Percentiles rank a stretch among this genome's conserved stretches.
Conservation (phyloP, 768 basidiomycete species). For the Dendrothele bispora region DNA sequence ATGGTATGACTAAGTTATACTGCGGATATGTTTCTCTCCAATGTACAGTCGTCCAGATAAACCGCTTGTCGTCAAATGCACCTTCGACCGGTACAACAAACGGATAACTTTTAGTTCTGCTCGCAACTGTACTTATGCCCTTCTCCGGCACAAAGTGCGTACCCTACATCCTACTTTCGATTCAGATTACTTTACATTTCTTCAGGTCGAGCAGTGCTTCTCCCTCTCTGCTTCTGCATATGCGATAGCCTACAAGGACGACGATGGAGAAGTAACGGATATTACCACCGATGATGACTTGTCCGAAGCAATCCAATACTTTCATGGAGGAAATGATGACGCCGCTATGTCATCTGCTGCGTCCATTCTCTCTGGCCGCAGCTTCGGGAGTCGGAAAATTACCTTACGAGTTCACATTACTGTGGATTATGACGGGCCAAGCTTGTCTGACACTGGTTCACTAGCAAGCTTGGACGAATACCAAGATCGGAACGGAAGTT, state of each 20-base stretch:
- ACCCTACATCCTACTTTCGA: slow-evolving; percentile 5
- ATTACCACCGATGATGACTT: slow-evolving; percentile 75
- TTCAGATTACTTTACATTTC: slow-evolving; percentile 5
- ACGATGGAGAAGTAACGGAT: slow-evolving; percentile 76
- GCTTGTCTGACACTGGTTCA: slow-evolving; percentile 86
- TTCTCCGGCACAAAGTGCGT: slow-evolving; percentile 71
- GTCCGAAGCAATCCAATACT: slow-evolving; percentile 86
- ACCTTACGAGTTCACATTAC: slow-evolving; percentile 74
- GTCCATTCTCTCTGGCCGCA: slow-evolving; percentile 71
- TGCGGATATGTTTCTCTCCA: not conserved
- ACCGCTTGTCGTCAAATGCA: slow-evolving; percentile 81
- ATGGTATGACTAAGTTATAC: slow-evolving; percentile 2
- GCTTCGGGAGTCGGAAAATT: slow-evolving; percentile 69
- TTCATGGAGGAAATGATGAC: slow-evolving; percentile 74
- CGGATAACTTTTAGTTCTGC: slow-evolving; percentile 80
- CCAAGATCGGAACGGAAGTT: slow-evolving; percentile 56
- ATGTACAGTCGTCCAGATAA: slow-evolving; percentile 44
- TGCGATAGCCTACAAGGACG: slow-evolving; percentile 80
- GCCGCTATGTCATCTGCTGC: slow-evolving; percentile 67
- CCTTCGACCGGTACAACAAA: slow-evolving; percentile 71
- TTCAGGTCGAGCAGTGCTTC: slow-evolving; percentile 84
- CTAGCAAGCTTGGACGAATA: slow-evolving; percentile 78
- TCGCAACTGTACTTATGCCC: slow-evolving; percentile 73
- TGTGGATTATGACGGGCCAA: slow-evolving; percentile 90
- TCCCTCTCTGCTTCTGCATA: slow-evolving; percentile 70